These are phyloP conservation scores for Ammopiptanthus mongolicus DNA, from an alignment of 306 rosid genomes.

Conservation along the genomic window DNA sequence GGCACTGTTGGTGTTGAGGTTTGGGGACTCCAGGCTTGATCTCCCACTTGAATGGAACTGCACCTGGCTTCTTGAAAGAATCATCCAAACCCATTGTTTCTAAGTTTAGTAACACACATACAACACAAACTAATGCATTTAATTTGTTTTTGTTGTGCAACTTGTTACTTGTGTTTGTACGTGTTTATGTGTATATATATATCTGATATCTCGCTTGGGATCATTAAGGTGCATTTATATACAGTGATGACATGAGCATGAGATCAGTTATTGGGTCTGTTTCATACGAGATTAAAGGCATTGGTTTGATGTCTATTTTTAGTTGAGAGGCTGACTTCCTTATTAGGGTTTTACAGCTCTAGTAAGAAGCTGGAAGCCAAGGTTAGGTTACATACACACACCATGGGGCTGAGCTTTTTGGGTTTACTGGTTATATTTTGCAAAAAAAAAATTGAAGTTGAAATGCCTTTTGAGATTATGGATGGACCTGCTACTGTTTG, in stretches of 20 bases:
- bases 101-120: neutral
- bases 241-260: neutral
- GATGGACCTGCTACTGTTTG: neutral
- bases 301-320: neutral
- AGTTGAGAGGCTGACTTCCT: neutral
- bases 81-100: conserved; percentile 40
- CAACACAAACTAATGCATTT: neutral
- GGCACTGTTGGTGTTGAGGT: neutral
- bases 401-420: neutral
- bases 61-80: conserved; percentile 48
- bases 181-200: neutral
- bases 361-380: neutral
- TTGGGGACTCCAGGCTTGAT: conserved; percentile 70
- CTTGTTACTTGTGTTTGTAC: neutral
- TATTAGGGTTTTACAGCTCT: neutral
- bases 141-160: too few relatives aligned
- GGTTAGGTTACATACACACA: neutral
- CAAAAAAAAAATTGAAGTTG: neutral
- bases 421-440: neutral
- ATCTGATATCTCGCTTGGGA: neutral
- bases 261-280: too few relatives aligned
- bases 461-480: conserved; percentile 9
- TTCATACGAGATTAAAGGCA: neutral
- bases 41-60: conserved; percentile 76
- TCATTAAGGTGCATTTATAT: neutral